Evolutionary conservation across 805 yeast genomes (phyloP), one percentile per base, ranked within the genome.

Genomic region (Kuraishia ogatae): DNA sequence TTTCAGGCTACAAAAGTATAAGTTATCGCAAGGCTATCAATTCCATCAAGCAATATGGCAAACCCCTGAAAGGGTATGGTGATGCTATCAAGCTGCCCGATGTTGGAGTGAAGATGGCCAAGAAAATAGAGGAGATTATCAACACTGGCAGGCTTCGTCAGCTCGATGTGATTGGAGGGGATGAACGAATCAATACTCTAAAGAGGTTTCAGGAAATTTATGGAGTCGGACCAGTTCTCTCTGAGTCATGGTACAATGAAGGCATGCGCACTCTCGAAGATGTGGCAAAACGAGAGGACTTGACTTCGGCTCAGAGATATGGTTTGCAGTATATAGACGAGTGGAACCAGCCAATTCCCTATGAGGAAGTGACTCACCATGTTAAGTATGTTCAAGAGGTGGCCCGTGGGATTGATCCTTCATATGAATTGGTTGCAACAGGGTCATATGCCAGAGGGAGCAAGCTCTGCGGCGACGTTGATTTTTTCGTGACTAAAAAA

Each of bases 401-500:
- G 24, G 58, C 57, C 10, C 20, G 48, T n/a, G 53, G 60, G 15
- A 55, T 78, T 19, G 80, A 77, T 54, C 62, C 73, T 0, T 58
- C 62, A 1, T 61, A 77, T 22, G 66, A 70, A 29, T 58, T 72
- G 6, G 60, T 68, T 8, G 68, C 78, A 47, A 76, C 76, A 73
- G 85, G 85, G 2, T 78, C 83, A 5, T 81, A 77, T 61, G 66
- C 81, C 39, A 70, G 86, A 21, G 83, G 81, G 2, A 61, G 68
- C n/a, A 50, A 57, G 2, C 62, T 62, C 4, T 75, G 79, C 57
- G 83, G 84, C 1, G 86, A 82, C 60, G 72, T 82, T 46, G 87
- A 82, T 62, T 70, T 79, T 48, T 66, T 82, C 23, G 54, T 82
- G 2, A 75, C 80, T 29, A 70, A 66, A 50, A 60, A 66, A 17